phyloP scores from a whole-genome alignment of 805 yeast genomes.

The Yamadazyma takamatsuzukensis region DNA sequence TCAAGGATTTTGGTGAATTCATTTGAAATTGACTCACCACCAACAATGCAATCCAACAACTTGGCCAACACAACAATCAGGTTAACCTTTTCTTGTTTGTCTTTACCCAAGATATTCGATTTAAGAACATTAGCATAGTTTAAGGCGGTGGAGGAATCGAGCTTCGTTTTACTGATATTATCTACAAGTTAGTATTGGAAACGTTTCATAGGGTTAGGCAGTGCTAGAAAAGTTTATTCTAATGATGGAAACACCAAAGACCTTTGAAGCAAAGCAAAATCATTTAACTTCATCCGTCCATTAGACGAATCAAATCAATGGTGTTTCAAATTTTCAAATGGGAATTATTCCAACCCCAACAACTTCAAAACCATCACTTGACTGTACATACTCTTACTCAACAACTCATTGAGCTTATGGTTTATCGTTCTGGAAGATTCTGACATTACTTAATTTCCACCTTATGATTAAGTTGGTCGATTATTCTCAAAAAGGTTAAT shows the following conservation, averaged over 20 bases:
- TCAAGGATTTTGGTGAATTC: conserved; percentile 35
- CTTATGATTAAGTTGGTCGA: too few species aligned
- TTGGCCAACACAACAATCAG: conserved; percentile 53
- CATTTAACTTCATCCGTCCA: too few species aligned
- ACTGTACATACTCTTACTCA: conserved; percentile 33
- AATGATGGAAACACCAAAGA: too few species aligned
- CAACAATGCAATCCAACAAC: conserved; percentile 40
- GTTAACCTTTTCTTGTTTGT: conserved; percentile 49
- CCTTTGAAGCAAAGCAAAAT: too few species aligned
- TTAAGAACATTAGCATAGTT: conserved; percentile 35
- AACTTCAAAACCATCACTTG: too few species aligned
- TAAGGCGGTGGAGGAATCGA: conserved; percentile 31
- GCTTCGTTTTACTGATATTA: conserved; percentile 24
- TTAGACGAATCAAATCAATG: too few species aligned
- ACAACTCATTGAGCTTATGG: conserved; percentile 40
- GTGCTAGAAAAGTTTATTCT: neutral
- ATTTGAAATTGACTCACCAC: conserved; percentile 30
- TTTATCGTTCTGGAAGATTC: conserved; percentile 42
- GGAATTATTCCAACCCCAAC: neutral
- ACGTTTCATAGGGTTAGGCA: neutral
- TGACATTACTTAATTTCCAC: too few species aligned
- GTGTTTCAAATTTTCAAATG: too few species aligned
- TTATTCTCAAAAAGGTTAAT: too few species aligned
- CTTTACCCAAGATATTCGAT: conserved; percentile 41
- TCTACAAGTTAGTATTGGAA: conserved; percentile 16